Evolutionary conservation across 768 basidiomycete genomes (phyloP).

Genomic region (Boletus fagicola): DNA sequence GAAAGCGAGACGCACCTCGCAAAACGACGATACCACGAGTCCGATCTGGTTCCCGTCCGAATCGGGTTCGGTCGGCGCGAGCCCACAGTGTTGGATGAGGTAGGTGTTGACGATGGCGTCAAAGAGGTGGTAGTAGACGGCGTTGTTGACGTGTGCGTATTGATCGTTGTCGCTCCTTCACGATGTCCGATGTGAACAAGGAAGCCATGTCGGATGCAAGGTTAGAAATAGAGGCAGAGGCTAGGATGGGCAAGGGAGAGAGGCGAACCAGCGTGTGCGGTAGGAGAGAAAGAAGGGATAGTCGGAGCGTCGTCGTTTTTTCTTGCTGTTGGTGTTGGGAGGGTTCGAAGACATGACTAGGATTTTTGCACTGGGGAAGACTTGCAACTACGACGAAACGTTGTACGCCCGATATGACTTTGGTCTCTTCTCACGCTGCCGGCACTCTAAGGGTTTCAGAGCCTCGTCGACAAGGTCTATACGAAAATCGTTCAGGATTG

Average conservation of each 20-base stretch:
- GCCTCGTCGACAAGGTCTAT: too few species aligned
- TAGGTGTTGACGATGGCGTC: slow-evolving; percentile 82
- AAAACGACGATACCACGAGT: slow-evolving; percentile 75
- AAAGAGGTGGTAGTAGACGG: slow-evolving; percentile 77
- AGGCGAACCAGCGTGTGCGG: slow-evolving; percentile 63
- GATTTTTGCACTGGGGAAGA: too few species aligned
- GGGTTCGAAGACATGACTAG: background rate
- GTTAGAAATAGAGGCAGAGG: slow-evolving; percentile 9
- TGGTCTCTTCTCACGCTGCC: too few species aligned
- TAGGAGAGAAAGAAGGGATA: slow-evolving; percentile 62
- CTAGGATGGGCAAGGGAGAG: background rate
- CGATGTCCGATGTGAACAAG: background rate
- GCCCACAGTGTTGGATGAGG: slow-evolving; percentile 62
- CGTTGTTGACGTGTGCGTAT: slow-evolving; percentile 79
- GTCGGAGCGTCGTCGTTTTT: slow-evolving; percentile 45
- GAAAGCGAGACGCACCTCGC: slow-evolving; percentile 43
- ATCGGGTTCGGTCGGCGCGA: slow-evolving; percentile 46
- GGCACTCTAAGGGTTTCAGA: too few species aligned
- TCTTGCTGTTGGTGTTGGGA: slow-evolving; percentile 25
- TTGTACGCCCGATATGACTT: too few species aligned
- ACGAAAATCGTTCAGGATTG: too few species aligned
- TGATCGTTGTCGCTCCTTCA: slow-evolving; percentile 87
- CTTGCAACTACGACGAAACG: too few species aligned
- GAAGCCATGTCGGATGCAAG: background rate
- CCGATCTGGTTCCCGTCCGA: slow-evolving; percentile 49